A percentile compares a stretch with the other conserved stretches of the same genome.
These are phyloP conservation scores for Microdochium paspali DNA, from an alignment of 2,329 filamentous ascomycete species.

Conservation along the genomic window DNA sequence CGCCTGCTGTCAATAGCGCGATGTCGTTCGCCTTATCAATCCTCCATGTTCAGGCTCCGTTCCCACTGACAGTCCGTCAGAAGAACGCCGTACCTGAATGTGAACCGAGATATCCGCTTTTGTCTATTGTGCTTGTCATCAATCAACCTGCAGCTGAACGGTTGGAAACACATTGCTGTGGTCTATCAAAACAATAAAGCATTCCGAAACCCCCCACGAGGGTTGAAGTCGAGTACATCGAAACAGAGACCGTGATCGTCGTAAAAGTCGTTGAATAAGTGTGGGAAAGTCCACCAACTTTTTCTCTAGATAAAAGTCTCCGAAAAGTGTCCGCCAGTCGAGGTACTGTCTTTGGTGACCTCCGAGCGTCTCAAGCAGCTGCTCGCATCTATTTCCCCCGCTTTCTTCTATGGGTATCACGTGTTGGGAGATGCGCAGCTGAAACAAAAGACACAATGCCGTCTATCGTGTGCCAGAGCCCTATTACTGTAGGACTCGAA, in stretches of 20 bases:
- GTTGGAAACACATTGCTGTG: slow-evolving; percentile 15
- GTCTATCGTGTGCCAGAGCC: slow-evolving; percentile 25
- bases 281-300: slow-evolving; percentile 13
- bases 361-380: slow-evolving; percentile 23
- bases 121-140: slow-evolving; percentile 41
- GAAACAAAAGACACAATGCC: slow-evolving; percentile 24
- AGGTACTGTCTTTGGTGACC: slow-evolving; percentile 15
- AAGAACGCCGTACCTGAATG: slow-evolving; percentile 26
- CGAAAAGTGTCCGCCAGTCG: slow-evolving; percentile 13
- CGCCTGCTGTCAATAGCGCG: slow-evolving; percentile 22
- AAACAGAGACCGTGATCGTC: slow-evolving; percentile 21
- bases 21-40: slow-evolving; percentile 15
- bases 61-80: slow-evolving; percentile 13
- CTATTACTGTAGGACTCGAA: slow-evolving; percentile 20
- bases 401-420: slow-evolving; percentile 27
- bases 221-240: slow-evolving; percentile 21
- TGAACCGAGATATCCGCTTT: slow-evolving; percentile 58
- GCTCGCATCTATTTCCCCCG: slow-evolving; percentile 17
- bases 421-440: slow-evolving; percentile 19
- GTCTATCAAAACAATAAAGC: slow-evolving; percentile 21
- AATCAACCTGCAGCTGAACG: slow-evolving; percentile 21
- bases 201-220: slow-evolving; percentile 18
- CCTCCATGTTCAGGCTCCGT: slow-evolving; percentile 15
- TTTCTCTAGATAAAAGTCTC: slow-evolving; percentile 18
- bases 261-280: slow-evolving; percentile 15